Evolutionary conservation across 2,329 filamentous ascomycete species (phyloP), one percentile per base, ranked within the genome.

Genomic region (Chaetomiaceae sp.): DNA sequence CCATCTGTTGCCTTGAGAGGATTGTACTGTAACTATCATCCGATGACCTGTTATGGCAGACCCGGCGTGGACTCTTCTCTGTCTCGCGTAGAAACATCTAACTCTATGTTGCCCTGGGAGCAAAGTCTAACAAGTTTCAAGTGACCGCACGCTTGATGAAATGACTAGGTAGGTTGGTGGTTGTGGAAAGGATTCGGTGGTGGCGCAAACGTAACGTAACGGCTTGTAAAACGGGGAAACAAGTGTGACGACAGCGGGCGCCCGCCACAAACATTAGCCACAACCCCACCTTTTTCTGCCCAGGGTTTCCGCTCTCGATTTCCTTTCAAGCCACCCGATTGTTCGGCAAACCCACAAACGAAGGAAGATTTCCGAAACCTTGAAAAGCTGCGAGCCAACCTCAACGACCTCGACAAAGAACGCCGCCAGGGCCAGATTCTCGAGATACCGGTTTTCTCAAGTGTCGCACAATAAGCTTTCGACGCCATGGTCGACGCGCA

Each of bases 401-500:
- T 52, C 52, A 51, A 40, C 55, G 40, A 53, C 52, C n/a, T n/a
- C n/a, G n/a, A 25, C 22, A 38, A 37, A 45, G 46, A 46, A 43
- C 47, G 49, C 29, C 29, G 46, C 29, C 48, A 3, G n/a, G n/a
- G 44, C 23, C 38, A 11, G n/a, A 33, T 20, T 37, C 29, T 14
- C 34, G 20, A 51, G 19, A 43, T 29, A 46, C n/a, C 20, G 9
- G n/a, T 19, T 12, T 6, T n/a, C 33, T 31, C 12, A 20, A 8
- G 46, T 8, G 25, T 27, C 38, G 36, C 47, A 34, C 31, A 46
- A 40, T 25, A 44, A 33, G 56, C 59, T 56, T 64, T 64, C 20
- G 29, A 46, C 65, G 81, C 68, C 63, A 84, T 85, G 82, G 79
- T 75, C 64, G 82, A 85, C 62, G 68, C 72, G 65, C 64, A 69